Percentiles rank a stretch among this genome's conserved stretches.
Conservation (phyloP, 306 rosid species). For the Oemleria cerasiformis region DNA sequence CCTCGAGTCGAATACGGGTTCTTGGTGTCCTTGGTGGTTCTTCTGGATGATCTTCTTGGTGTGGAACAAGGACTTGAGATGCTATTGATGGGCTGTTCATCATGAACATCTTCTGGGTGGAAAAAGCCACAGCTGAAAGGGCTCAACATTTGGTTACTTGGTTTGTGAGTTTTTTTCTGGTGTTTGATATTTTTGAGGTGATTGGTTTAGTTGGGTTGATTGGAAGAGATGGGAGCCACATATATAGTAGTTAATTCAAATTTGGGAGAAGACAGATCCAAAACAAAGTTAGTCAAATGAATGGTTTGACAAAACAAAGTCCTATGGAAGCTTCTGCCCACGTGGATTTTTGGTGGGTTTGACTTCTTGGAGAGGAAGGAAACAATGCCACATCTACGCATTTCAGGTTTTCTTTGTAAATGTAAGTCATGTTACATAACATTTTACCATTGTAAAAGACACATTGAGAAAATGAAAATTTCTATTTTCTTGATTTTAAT, state of each 20-base stretch:
- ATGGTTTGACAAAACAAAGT: constrained; percentile 30
- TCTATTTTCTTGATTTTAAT: no score
- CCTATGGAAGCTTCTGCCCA: constrained; percentile 48
- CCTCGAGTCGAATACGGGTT: constrained; percentile 75
- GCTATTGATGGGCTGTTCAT: constrained; percentile 13
- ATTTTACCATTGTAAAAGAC: no score
- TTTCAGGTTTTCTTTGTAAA: no score
- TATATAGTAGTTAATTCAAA: background rate
- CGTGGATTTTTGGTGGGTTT: constrained; percentile 16
- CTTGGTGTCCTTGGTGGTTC: constrained; percentile 41
- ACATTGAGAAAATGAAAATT: no score
- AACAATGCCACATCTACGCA: background rate
- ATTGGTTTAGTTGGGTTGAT: constrained; percentile 21
- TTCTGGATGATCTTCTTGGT: constrained; percentile 35
- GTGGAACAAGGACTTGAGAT: constrained; percentile 34
- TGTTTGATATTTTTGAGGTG: background rate
- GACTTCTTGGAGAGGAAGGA: background rate
- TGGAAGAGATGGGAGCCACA: background rate
- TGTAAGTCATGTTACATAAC: no score
- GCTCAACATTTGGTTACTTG: constrained; percentile 38
- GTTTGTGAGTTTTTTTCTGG: background rate
- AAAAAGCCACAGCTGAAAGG: constrained; percentile 46
- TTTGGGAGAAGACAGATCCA: constrained; percentile 35
- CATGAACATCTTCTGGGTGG: constrained; percentile 37
- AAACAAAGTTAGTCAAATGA: constrained; percentile 39